Percentiles rank a stretch among this genome's conserved stretches.
These are phyloP conservation scores for Capronia americana DNA, from an alignment of 2,329 filamentous ascomycete genomes.

Conservation along the genomic window DNA sequence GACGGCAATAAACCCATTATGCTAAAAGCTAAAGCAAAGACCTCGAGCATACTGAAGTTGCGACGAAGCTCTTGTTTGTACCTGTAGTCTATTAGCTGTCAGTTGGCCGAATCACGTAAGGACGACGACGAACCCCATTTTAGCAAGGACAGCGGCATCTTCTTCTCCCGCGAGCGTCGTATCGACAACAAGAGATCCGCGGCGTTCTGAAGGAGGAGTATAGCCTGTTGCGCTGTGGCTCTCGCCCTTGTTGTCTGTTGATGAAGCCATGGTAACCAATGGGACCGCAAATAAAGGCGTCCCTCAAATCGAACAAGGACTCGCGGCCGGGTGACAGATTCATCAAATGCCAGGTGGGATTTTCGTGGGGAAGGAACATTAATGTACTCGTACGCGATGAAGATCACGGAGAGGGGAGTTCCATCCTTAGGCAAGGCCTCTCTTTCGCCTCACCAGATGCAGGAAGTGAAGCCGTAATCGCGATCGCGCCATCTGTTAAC, in stretches of 20 bases:
- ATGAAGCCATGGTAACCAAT: neutral
- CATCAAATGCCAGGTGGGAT: neutral
- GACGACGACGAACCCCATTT: slow-evolving; percentile 29
- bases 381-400: neutral
- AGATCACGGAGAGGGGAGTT: neutral
- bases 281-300: neutral
- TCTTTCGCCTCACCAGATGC: neutral
- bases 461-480: neutral
- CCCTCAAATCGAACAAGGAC: neutral
- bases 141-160: slow-evolving; percentile 52
- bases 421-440: neutral
- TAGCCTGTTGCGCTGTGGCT: neutral
- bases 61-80: slow-evolving; percentile 68
- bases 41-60: slow-evolving; percentile 67
- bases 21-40: slow-evolving; percentile 66
- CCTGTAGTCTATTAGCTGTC: slow-evolving; percentile 30
- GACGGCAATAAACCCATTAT: slow-evolving; percentile 68
- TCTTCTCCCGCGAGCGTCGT: slow-evolving; percentile 42
- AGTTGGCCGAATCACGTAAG: neutral
- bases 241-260: slow-evolving; percentile 7
- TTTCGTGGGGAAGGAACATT: neutral
- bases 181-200: slow-evolving; percentile 33
- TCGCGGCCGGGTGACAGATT: neutral
- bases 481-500: neutral
- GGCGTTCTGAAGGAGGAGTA: slow-evolving; percentile 19